phyloP scores from a whole-genome alignment of 331 rosid genomes.

The Malus hybrid region DNA sequence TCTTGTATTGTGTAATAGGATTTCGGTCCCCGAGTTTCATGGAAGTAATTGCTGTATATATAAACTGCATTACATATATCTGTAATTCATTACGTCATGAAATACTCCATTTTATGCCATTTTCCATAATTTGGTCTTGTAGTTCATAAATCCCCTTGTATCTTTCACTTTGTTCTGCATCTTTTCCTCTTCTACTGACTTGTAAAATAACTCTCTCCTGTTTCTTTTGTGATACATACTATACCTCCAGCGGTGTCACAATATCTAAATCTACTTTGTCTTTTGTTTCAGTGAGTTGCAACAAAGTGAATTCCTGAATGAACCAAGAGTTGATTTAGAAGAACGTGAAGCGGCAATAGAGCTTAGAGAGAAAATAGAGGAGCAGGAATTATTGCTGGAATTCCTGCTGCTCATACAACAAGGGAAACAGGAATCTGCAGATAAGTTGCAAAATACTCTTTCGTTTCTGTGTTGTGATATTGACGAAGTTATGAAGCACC shows the following conservation, averaged over 20 bases:
- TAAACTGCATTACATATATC: not conserved
- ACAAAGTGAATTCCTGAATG: slow-evolving; percentile 76
- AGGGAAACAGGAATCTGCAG: slow-evolving; percentile 70
- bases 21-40: not conserved
- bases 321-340: slow-evolving; percentile 67
- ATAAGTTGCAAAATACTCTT: slow-evolving; percentile 72
- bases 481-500: slow-evolving; percentile 73
- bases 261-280: slow-evolving; percentile 12
- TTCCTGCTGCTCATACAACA: slow-evolving; percentile 73
- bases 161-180: not conserved
- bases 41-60: not conserved
- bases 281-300: slow-evolving; percentile 66
- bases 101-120: not conserved
- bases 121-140: not conserved
- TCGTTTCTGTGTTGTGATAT: slow-evolving; percentile 78
- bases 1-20: not conserved
- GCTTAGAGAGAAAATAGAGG: slow-evolving; percentile 71
- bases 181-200: slow-evolving; percentile 9
- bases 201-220: not conserved
- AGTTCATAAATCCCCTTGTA: not conserved
- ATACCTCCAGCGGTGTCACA: not conserved
- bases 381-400: slow-evolving; percentile 79
- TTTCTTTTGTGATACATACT: not conserved
- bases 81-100: not conserved
- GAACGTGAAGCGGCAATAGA: slow-evolving; percentile 86